phyloP scores from a whole-genome alignment of 768 basidiomycete genomes.

The Tylopilus subfusipes region DNA sequence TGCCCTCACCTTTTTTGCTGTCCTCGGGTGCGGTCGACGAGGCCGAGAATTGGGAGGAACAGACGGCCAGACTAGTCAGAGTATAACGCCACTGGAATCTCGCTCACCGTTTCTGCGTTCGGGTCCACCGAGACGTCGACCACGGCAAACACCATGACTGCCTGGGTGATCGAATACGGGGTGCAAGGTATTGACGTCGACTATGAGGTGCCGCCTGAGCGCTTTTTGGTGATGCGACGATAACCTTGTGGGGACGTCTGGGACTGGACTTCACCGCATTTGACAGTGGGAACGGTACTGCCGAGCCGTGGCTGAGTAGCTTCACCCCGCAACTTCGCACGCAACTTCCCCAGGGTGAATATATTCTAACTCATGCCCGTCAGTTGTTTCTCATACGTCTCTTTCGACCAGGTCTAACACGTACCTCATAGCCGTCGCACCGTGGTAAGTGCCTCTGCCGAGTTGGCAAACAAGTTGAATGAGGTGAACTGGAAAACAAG shows the following conservation, averaged over 20 bases:
- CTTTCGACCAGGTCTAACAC: background rate
- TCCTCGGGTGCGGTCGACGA: slow-evolving; percentile 41
- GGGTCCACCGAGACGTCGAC: slow-evolving; percentile 44
- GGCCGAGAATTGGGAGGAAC: slow-evolving; percentile 42
- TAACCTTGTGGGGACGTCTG: background rate
- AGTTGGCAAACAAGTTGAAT: background rate
- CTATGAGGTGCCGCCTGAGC: slow-evolving; percentile 37
- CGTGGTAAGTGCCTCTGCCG: slow-evolving; percentile 13
- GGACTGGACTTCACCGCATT: slow-evolving; percentile 35
- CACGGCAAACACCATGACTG: slow-evolving; percentile 43
- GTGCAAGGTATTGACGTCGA: slow-evolving; percentile 54
- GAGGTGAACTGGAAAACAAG: slow-evolving; percentile 4
- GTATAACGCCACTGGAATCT: slow-evolving; percentile 53
- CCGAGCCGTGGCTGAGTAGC: slow-evolving; percentile 34
- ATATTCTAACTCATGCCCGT: slow-evolving; percentile 38
- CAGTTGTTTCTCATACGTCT: slow-evolving; percentile 5
- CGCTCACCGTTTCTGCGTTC: slow-evolving; percentile 54
- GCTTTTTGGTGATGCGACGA: background rate
- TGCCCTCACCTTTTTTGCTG: slow-evolving; percentile 42
- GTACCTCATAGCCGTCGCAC: slow-evolving; percentile 15
- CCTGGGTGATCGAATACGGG: slow-evolving; percentile 44
- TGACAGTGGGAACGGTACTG: slow-evolving; percentile 35
- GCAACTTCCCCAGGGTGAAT: slow-evolving; percentile 31
- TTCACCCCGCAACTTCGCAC: slow-evolving; percentile 34
- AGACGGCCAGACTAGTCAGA: slow-evolving; percentile 41